Base-by-base conservation (phyloP, 2,329 filamentous ascomycete genomes). In the Beauveria sp. region DNA sequence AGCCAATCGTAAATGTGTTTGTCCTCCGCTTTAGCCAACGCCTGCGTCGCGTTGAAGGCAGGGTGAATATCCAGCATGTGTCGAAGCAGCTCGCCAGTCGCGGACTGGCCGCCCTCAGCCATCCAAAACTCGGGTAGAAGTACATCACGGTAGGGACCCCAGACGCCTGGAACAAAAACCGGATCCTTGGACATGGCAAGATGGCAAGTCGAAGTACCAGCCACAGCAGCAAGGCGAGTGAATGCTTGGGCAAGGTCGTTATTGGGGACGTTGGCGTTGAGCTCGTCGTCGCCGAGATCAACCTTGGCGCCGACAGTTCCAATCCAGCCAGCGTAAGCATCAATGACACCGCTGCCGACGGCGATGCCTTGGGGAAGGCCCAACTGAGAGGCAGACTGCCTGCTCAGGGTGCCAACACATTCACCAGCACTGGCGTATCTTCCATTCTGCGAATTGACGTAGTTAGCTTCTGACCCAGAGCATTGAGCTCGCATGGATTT, bases 241-340 rank as follows among this genome's bases (percentile, higher is more conserved):
- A 97, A 98, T 6, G 93, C 93, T 75, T 97, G 92, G 2, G 88
- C 85, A n/a, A 95, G 84, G 71, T 96, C 91, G 75, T 96, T 96
- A 70, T 89, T 86, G 1, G 89, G 82, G 5, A 82, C 80, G 42
- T 82, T 82, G 63, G 84, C 79, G 71, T 88, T 87, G 45, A 93
- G 81, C 53, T 88, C 82, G 61, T 89, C 85, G 42, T 72, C 68
- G 46, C 82, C 81, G 18, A 96, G 83, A 66, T 91, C 84, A 68
- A 97, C 91, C 75, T 97, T 97, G 63, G 95, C 93, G 62, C 95
- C 95, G n/a, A 99, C 95, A 1, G 95, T 98, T 64, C 95, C 95
- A 67, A 99, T 95, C 95, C 95, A 99, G 65, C 95, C 95, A 63
- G 95, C 95, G 70, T 99, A 99, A 20, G 95, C 95, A 73, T 99